Evolutionary conservation across 768 basidiomycete genomes (phyloP), one percentile per base, ranked within the genome.

Genomic region (Suillus bovinus): DNA sequence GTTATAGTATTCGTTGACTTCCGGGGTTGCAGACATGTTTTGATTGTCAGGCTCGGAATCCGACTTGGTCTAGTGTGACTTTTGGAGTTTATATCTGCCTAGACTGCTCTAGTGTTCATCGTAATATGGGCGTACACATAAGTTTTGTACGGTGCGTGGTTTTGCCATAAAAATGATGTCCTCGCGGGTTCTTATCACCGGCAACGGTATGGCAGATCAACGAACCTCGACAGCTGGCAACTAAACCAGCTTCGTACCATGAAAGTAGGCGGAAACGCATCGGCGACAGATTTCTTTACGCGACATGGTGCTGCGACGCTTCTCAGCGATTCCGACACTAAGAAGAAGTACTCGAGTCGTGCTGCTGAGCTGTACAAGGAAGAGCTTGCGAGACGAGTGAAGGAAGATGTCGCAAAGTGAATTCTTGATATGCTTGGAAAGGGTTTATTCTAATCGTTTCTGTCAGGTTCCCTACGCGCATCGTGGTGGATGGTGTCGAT

Each of bases 81-180:
- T 99, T 91, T 72, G 96, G 94, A 38, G 88, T 99, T 16, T 99
- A 99, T 77, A 95, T 99, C 71, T 99, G 97, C 72, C 80, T 99
- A 36, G 96, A 99, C 63, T 99, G 97, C 81, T 99, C 96, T 5
- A 91, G 90, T 67, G 79, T 91, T 16, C 97, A 99, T 77, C 83
- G 97, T 59, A 98, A 96, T 74, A 89, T 98, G 87, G 97, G 97
- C 69, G 96, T 99, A 27, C 97, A 99, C 73, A 95, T 99, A 76
- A 92, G 88, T 65, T 99, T 99, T 70, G 96, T 99, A 47, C 81
- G 96, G 94, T 95, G 72, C 69, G 88, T 75, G 11, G 58, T 41
- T 34, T 44, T 41, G 27, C 31, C 14, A 38, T 39, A 10, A 52
- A 7, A 14, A 17, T 3, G 29, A 34, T 44, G 17, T 10, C 47